Percentiles rank a stretch among this genome's conserved stretches.
phyloP scores from a whole-genome alignment of 1,284 basidiomycete genomes.

The Cryptococcus sp. region DNA sequence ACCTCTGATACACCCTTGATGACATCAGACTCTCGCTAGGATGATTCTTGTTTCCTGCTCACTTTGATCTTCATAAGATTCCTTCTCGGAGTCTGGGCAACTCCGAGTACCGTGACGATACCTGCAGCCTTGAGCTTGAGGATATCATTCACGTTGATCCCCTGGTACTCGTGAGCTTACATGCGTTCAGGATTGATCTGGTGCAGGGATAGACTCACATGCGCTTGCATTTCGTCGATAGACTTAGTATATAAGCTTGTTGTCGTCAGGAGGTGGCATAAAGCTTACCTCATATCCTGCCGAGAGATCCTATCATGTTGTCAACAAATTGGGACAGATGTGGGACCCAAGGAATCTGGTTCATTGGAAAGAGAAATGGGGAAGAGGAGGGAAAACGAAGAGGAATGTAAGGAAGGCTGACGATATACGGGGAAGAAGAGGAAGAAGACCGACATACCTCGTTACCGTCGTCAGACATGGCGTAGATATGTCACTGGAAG shows the following conservation, averaged over 20 bases:
- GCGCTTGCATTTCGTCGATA: constrained; percentile 81
- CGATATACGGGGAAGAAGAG: neutral
- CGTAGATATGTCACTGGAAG: neutral
- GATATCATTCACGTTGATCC: constrained; percentile 91
- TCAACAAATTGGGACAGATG: too few species aligned
- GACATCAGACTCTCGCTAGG: neutral
- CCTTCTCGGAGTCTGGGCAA: constrained; percentile 67
- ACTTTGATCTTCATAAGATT: constrained; percentile 90
- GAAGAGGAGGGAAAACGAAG: too few species aligned
- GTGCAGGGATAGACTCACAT: constrained; percentile 53
- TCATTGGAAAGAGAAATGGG: too few species aligned
- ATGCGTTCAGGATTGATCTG: neutral
- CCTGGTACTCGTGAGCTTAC: constrained; percentile 52
- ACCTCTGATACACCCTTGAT: constrained; percentile 41
- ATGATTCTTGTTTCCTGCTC: constrained; percentile 6
- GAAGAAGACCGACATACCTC: neutral
- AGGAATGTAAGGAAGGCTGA: neutral
- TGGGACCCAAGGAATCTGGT: too few species aligned
- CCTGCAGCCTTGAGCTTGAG: constrained; percentile 72
- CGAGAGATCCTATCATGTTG: neutral
- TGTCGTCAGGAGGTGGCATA: neutral
- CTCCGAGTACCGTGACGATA: constrained; percentile 50
- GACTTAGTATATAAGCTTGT: constrained; percentile 56
- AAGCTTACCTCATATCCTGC: neutral
- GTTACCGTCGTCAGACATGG: neutral